Conservation (phyloP, 225 moss, liverwort and hornwort species). For the Asterella californica region DNA sequence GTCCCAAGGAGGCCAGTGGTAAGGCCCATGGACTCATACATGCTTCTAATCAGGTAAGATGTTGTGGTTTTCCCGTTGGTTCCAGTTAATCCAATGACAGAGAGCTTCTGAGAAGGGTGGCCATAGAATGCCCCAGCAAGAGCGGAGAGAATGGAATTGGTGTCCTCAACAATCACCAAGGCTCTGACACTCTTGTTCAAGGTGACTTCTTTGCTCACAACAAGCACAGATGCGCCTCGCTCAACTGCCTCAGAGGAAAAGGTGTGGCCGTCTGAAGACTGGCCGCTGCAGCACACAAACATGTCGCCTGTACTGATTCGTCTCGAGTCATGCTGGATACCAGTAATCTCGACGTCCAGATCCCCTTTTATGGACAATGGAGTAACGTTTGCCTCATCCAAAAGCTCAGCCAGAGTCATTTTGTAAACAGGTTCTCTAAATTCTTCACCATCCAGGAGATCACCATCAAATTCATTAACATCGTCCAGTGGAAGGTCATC, state of each 20-base stretch:
- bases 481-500: constrained; percentile 48
- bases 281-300: constrained; percentile 79
- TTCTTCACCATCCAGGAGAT: constrained; percentile 44
- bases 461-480: constrained; percentile 39
- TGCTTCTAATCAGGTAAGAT: constrained; percentile 69
- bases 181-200: constrained; percentile 60
- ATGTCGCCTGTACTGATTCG: constrained; percentile 70
- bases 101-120: constrained; percentile 70
- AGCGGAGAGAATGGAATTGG: constrained; percentile 68
- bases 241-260: constrained; percentile 70
- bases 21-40: constrained; percentile 87
- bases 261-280: constrained; percentile 67
- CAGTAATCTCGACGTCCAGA: constrained; percentile 74
- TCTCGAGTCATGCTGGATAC: constrained; percentile 87
- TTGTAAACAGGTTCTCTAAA: constrained; percentile 51
- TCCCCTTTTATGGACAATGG: constrained; percentile 82
- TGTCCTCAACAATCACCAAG: constrained; percentile 74
- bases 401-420: constrained; percentile 82
- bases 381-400: constrained; percentile 84
- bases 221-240: constrained; percentile 74
- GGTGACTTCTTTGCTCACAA: constrained; percentile 58
- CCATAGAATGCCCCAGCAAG: constrained; percentile 89
- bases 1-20: constrained; percentile 83
- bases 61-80: constrained; percentile 98
- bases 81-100: constrained; percentile 90